Conservation (phyloP, 2,329 filamentous ascomycete genomes). For the Hypoxylon sp. region DNA sequence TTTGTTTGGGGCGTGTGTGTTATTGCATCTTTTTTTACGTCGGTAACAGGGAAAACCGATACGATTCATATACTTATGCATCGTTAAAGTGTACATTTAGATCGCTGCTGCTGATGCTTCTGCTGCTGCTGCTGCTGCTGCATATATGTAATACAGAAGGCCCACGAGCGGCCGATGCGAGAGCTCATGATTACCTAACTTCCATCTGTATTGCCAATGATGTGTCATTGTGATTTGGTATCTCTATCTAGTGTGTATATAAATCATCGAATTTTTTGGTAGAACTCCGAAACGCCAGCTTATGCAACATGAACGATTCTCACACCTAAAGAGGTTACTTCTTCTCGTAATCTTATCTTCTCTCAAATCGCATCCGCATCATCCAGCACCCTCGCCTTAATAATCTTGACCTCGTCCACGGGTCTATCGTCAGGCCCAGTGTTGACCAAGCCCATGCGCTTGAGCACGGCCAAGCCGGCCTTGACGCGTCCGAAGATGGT, state of each 20-base stretch:
- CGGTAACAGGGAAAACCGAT: constrained; percentile 31
- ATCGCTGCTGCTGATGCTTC: constrained; percentile 32
- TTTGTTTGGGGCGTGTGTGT: too few species aligned
- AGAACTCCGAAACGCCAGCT: constrained; percentile 34
- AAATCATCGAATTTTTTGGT: constrained; percentile 11
- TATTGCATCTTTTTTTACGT: constrained; percentile 38
- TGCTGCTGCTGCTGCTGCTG: constrained; percentile 31
- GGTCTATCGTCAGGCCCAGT: constrained; percentile 84
- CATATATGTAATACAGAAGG: constrained; percentile 38
- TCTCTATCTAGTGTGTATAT: too few species aligned
- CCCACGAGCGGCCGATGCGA: constrained; percentile 5
- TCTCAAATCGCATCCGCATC: constrained; percentile 49
- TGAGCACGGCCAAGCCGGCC: constrained; percentile 81
- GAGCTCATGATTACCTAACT: too few species aligned
- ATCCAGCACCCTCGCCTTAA: constrained; percentile 75
- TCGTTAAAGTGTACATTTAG: constrained; percentile 36
- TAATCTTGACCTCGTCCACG: constrained; percentile 81
- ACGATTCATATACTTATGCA: constrained; percentile 22
- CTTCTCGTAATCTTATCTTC: too few species aligned
- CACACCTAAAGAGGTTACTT: too few species aligned
- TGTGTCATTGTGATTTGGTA: constrained; percentile 21
- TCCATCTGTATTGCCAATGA: background rate
- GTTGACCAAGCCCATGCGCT: constrained; percentile 87
- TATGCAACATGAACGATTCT: constrained; percentile 19
- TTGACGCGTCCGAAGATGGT: constrained; percentile 95